Conservation (phyloP, 345 rosid genomes). For the Gossypium turneri region DNA sequence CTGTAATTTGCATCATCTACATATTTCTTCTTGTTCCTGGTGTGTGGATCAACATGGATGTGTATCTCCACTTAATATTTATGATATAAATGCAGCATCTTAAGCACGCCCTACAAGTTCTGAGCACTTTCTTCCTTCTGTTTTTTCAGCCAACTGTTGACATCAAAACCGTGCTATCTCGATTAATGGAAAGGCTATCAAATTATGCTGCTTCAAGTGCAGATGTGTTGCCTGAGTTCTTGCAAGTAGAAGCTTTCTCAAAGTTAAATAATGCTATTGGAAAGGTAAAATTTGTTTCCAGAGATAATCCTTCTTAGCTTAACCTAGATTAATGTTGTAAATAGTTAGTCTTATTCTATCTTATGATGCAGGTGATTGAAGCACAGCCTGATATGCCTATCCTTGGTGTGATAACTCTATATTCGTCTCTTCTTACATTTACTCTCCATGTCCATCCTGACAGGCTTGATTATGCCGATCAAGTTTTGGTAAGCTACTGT, state of each 20-base stretch:
- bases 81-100: not conserved
- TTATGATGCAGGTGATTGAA: slow-evolving; percentile 79
- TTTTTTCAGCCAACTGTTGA: slow-evolving; percentile 82
- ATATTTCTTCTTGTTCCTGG: slow-evolving; percentile 5
- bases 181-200: slow-evolving; percentile 97
- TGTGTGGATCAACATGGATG: not conserved
- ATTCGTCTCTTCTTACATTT: slow-evolving; percentile 95
- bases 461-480: slow-evolving; percentile 97
- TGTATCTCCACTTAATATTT: not conserved
- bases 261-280: slow-evolving; percentile 96
- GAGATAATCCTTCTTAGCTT: not conserved
- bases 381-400: slow-evolving; percentile 92
- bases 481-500: slow-evolving; percentile 76
- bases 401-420: slow-evolving; percentile 87
- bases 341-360: not conserved
- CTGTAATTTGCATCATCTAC: not conserved
- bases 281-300: slow-evolving; percentile 46
- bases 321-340: not conserved
- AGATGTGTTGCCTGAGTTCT: slow-evolving; percentile 90
- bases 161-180: slow-evolving; percentile 91
- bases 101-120: not conserved
- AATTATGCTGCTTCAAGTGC: slow-evolving; percentile 86
- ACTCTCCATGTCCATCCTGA: slow-evolving; percentile 99
- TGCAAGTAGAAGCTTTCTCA: slow-evolving; percentile 98
- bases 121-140: slow-evolving; percentile 13